phyloP scores from a whole-genome alignment of 768 basidiomycete genomes.

The Cystofilobasidium bisporidii region DNA sequence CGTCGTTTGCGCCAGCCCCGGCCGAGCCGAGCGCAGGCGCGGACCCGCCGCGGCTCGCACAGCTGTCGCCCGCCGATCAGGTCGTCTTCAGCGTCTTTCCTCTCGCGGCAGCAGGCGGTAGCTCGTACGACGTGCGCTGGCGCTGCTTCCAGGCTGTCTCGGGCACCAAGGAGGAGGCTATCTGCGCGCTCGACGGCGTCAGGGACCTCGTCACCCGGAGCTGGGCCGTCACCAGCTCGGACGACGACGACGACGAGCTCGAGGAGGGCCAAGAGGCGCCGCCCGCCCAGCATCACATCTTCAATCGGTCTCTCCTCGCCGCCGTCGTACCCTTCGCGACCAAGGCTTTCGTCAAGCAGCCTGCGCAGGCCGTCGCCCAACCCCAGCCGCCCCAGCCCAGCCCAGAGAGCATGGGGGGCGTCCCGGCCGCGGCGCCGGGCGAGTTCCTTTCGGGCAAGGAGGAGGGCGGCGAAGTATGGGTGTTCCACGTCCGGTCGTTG shows the following conservation, averaged over 20 bases:
- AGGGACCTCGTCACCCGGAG: neutral
- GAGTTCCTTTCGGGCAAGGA: neutral
- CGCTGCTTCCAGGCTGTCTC: conserved; percentile 1
- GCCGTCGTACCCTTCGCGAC: neutral
- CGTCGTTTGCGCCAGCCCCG: neutral
- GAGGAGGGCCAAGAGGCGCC: conserved; percentile 4
- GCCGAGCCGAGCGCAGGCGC: neutral
- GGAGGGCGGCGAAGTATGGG: conserved; percentile 6
- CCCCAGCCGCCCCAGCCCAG: conserved; percentile 3
- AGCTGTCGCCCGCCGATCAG: neutral
- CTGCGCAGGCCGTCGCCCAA: neutral
- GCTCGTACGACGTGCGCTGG: neutral
- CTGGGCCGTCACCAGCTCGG: neutral
- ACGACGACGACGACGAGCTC: neutral
- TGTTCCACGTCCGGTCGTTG: neutral
- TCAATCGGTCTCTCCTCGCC: neutral
- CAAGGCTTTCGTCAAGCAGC: neutral
- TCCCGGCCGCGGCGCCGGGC: neutral
- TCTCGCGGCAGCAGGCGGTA: neutral
- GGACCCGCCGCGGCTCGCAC: neutral
- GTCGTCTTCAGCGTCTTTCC: neutral
- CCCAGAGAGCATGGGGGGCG: conserved; percentile 4
- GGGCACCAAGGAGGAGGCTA: neutral
- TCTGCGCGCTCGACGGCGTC: neutral
- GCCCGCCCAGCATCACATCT: neutral